Evolutionary conservation across 2,329 filamentous ascomycete species (phyloP).

Genomic region (Teratosphaeria zuluensis): DNA sequence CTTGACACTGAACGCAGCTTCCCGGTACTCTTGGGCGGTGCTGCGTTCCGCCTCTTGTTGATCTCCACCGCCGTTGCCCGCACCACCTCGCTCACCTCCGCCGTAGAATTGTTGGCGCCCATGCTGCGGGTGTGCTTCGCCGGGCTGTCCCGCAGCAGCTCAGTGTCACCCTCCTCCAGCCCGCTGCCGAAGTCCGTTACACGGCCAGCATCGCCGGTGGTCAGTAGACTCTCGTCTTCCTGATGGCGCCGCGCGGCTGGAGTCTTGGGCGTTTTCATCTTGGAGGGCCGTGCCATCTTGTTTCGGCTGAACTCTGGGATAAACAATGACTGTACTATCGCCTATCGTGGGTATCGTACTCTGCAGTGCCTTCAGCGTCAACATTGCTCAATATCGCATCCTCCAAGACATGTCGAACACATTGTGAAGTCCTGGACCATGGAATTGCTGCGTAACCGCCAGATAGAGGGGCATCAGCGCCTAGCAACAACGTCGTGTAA

Average conservation of each 20-base stretch:
- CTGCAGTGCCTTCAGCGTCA: background rate
- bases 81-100: background rate
- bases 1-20: background rate
- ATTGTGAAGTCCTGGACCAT: background rate
- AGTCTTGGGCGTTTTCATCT: background rate
- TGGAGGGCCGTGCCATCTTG: background rate
- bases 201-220: background rate
- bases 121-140: background rate
- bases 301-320: background rate
- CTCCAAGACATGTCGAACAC: background rate
- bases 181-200: background rate
- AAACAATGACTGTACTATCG: background rate
- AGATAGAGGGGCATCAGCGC: background rate
- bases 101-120: slow-evolving; percentile 1
- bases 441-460: too few relatives aligned
- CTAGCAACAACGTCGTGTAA: background rate
- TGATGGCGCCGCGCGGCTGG: background rate
- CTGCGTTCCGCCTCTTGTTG: background rate
- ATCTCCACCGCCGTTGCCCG: slow-evolving; percentile 1
- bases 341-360: background rate
- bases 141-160: background rate
- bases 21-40: background rate
- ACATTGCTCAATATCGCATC: background rate
- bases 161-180: background rate
- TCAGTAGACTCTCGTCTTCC: background rate